A percentile compares a stretch with the other conserved stretches of the same genome.
These are phyloP conservation scores for Aspergillus novoparasiticus DNA, from an alignment of 2,329 filamentous ascomycete species.

Conservation along the genomic window DNA sequence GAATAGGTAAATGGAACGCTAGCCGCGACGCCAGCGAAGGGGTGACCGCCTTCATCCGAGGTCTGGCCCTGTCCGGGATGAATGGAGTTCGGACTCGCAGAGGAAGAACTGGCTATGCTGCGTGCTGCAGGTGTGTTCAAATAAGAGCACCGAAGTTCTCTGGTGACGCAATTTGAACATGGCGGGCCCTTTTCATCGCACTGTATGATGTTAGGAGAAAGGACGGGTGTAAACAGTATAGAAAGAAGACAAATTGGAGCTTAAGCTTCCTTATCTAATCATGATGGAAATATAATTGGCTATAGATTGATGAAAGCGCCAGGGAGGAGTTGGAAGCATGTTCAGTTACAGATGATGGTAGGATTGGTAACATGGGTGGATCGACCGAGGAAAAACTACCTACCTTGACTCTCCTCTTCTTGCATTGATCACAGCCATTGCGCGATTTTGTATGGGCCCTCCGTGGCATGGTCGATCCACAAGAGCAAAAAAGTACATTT, in stretches of 20 bases:
- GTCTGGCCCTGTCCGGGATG: background rate
- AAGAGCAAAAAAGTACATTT: background rate
- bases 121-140: slow-evolving; percentile 24
- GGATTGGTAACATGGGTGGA: background rate
- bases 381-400: background rate
- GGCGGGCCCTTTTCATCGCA: slow-evolving; percentile 45
- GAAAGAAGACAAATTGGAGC: background rate
- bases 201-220: slow-evolving; percentile 25
- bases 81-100: slow-evolving; percentile 11
- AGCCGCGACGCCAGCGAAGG: background rate
- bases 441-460: slow-evolving; percentile 47
- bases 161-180: slow-evolving; percentile 41
- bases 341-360: background rate
- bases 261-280: background rate
- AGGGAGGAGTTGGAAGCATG: background rate
- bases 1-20: slow-evolving; percentile 20
- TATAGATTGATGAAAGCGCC: background rate
- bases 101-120: slow-evolving; percentile 9
- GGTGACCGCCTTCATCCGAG: background rate
- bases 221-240: background rate
- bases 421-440: slow-evolving; percentile 46
- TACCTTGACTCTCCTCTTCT: slow-evolving; percentile 46
- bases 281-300: background rate
- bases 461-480: slow-evolving; percentile 26
- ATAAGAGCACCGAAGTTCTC: slow-evolving; percentile 38